Percentiles rank a stretch among this genome's conserved stretches.
phyloP scores from a whole-genome alignment of 2,329 filamentous ascomycete genomes.

The Didymellaceae sp. region DNA sequence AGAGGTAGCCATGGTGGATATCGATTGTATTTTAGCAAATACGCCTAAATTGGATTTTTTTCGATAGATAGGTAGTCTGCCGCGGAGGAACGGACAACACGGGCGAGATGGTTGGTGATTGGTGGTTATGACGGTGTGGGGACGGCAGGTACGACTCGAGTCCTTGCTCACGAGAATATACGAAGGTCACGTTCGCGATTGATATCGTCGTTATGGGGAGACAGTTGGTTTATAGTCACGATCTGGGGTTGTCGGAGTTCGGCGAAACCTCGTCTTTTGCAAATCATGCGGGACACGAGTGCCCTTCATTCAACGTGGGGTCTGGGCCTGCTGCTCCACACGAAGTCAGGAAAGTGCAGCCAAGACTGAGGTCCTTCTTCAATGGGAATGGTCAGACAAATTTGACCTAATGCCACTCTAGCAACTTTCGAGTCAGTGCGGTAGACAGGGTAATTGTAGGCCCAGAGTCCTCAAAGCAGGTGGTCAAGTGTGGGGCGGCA shows the following conservation, averaged over 20 bases:
- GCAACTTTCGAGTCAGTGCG: constrained; percentile 2
- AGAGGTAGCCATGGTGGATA: constrained; percentile 22
- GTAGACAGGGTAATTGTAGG: constrained; percentile 3
- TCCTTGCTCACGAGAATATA: constrained; percentile 9
- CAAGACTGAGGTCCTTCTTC: constrained; percentile 38
- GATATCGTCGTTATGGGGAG: background rate
- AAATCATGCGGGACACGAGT: constrained; percentile 34
- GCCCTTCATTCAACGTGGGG: constrained; percentile 26
- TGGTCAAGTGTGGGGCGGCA: background rate
- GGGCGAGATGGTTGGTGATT: constrained; percentile 6
- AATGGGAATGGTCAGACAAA: constrained; percentile 31
- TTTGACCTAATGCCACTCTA: constrained; percentile 24
- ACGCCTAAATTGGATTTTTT: constrained; percentile 10
- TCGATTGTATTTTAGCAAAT: constrained; percentile 14
- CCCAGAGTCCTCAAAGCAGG: background rate
- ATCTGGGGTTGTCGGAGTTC: constrained; percentile 36
- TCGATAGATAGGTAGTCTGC: constrained; percentile 14
- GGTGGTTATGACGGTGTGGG: constrained; percentile 18
- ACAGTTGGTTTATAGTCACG: constrained; percentile 27
- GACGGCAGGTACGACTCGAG: constrained; percentile 12
- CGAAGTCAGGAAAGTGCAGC: constrained; percentile 24
- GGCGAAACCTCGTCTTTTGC: constrained; percentile 37
- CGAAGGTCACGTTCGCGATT: constrained; percentile 1
- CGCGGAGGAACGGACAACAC: constrained; percentile 13
- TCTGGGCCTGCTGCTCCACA: constrained; percentile 28